Percentiles rank a stretch among this genome's conserved stretches.
These are phyloP conservation scores for Dioscorea dumetorum DNA, from an alignment of 106 monocot species.

Conservation along the genomic window DNA sequence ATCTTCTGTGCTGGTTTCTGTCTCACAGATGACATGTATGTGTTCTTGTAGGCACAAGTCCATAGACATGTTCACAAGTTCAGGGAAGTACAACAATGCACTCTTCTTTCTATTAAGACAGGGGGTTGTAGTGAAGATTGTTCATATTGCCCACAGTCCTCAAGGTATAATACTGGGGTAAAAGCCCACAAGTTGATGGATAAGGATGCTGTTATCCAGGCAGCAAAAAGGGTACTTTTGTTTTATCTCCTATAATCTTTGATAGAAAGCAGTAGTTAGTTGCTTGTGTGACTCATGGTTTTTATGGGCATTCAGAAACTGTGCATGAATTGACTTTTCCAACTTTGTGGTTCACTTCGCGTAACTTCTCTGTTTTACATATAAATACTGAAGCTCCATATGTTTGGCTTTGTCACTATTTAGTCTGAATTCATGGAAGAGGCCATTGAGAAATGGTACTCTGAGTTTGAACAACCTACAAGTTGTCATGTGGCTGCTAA, in stretches of 20 bases:
- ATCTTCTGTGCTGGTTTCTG: neutral
- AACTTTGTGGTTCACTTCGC: too few species aligned
- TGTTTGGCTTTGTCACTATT: too few species aligned
- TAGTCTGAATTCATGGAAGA: too few species aligned
- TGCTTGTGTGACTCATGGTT: too few species aligned
- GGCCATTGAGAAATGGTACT: too few species aligned
- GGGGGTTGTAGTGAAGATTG: conserved; percentile 99
- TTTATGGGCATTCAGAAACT: too few species aligned
- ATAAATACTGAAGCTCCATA: too few species aligned
- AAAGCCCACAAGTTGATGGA: conserved; percentile 89
- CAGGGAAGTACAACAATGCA: conserved; percentile 96
- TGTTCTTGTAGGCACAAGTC: conserved; percentile 76
- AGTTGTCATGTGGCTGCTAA: too few species aligned
- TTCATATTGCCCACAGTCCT: conserved; percentile 98
- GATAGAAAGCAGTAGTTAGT: neutral
- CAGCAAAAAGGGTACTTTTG: conserved; percentile 67
- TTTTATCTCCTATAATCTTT: neutral
- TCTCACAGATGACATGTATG: neutral
- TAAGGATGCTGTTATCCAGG: conserved; percentile 77
- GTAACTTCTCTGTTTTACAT: too few species aligned
- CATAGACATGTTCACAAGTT: conserved; percentile 89
- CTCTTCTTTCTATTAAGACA: conserved; percentile 96
- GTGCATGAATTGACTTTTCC: too few species aligned
- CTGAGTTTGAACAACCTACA: too few species aligned
- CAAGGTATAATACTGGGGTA: conserved; percentile 81